Evolutionary conservation across 768 basidiomycete genomes (phyloP), one percentile per base, ranked within the genome.

Genomic region (Kwoniella sp.): DNA sequence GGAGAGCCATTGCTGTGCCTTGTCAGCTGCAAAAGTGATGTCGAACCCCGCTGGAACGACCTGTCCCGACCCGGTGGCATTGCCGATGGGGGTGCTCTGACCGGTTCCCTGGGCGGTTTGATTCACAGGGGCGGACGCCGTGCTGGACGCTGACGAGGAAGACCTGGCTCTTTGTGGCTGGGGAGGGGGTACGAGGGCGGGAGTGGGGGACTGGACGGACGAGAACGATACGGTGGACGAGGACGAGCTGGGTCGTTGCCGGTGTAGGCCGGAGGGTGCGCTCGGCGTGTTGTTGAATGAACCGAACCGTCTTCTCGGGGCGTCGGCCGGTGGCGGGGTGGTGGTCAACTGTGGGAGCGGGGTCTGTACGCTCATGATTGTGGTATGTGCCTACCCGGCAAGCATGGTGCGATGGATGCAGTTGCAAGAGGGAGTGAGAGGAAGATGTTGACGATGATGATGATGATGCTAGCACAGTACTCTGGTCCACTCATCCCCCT

Each of bases 1-100:
- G 10, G 59, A 61, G 27, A 67, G 46, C 67, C 67, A 69, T 45
- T 62, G 59, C 29, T 57, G 56, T 7, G 64, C 65, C 22, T 57
- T 55, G 36, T 59, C 59, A 22, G 60, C 64, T 4, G 64, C 64
- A n/a, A 43, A 29, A 2, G 46, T 52, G 27, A 60, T 59, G 26
- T 62, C 53, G 20, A 56, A 53, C 19, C 38, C 43, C 26, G 15
- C 36, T 31, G 27, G 39, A 19, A 37, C 48, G 37, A 19, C 46
- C 44, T 33, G 32, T 10, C 9, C 32, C 32, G 32, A 27, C 15
- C 17, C 6, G 41, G 41, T 28, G 23, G 15, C 25, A 27, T 5
- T 9, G 20, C 11, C 20, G 25, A 15, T 5, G 25, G 40, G 19
- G 34, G 37, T 38, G 40, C 11, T 41, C 22, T 39, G 37, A 10